Percentiles rank a stretch among this genome's conserved stretches.
Evolutionary conservation across 2,329 filamentous ascomycete species (phyloP).

Genomic region (Chaetothyriales sp.): DNA sequence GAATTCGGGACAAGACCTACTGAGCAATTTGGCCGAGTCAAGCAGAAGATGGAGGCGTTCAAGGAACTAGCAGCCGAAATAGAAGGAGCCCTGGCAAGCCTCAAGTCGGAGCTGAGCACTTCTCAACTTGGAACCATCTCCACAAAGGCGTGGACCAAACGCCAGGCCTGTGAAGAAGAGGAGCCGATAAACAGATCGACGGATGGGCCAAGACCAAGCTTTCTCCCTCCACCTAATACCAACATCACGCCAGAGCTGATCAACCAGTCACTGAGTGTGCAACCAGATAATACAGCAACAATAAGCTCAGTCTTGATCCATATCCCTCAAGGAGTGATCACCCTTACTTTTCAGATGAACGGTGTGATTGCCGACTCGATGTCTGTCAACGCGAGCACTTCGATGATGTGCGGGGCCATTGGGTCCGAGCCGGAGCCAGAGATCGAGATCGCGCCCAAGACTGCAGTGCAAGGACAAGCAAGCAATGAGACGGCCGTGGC

Average conservation of each 20-base stretch:
- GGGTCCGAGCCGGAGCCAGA: constrained; percentile 11
- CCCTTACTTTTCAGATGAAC: constrained; percentile 10
- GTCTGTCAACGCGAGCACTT: constrained; percentile 13
- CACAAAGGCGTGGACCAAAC: neutral
- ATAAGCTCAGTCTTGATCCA: constrained; percentile 12
- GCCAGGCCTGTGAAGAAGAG: neutral
- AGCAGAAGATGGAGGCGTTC: neutral
- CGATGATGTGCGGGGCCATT: constrained; percentile 11
- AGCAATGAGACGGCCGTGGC: constrained; percentile 9
- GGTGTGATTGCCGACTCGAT: constrained; percentile 12
- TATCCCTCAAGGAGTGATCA: constrained; percentile 10
- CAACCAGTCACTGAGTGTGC: constrained; percentile 11
- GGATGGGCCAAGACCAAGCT: constrained; percentile 8
- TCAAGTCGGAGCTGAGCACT: neutral
- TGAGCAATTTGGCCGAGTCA: neutral
- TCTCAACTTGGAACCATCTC: neutral
- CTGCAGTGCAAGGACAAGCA: constrained; percentile 10
- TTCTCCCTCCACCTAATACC: constrained; percentile 14
- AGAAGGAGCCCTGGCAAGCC: neutral
- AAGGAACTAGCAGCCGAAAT: neutral
- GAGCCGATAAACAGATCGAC: neutral
- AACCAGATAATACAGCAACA: constrained; percentile 14
- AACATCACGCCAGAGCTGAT: constrained; percentile 14
- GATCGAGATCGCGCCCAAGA: constrained; percentile 12
- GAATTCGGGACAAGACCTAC: neutral